Evolutionary conservation across 2,329 filamentous ascomycete genomes (phyloP), one percentile per base, ranked within the genome.

Genomic region (Aspergillus pseudonomiae): DNA sequence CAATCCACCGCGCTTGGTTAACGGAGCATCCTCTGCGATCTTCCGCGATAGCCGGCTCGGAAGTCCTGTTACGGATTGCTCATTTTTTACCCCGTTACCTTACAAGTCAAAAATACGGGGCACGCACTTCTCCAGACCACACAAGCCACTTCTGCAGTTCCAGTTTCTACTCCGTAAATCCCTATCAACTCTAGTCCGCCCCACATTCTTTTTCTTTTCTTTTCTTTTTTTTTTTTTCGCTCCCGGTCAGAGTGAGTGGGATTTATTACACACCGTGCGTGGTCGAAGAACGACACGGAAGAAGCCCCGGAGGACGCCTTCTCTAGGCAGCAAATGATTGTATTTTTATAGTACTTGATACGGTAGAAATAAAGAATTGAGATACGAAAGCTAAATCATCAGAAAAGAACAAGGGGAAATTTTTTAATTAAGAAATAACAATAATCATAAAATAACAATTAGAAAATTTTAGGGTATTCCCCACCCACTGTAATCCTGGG

Each of bases 21-120:
- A 45, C 36, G 45, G 19, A 53, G 28, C 19, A 61, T 63, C 67
- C 64, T 64, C 63, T 57, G 63, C 10, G 60, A 64, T 66, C 68
- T 67, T 67, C 69, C 69, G 69, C 69, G 69, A 70, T 71, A 70
- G 68, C 69, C 69, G 69, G 68, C 32, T 61, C 57, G 59, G 55
- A 61, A 61, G 45, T 61, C 55, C 48, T 16, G 36, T 58, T 63
- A 57, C 45, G 55, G 41, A n/a, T 63, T 65, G 54, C 46, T 67
- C 62, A 62, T 60, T 53, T 46, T 45, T 36, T 59, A 67, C 59
- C 30, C 60, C 54, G 56, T 59, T 57, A 61, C 59, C 52, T 26
- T 45, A 39, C 34, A 28, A 26, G 36, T 54, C 57, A 46, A 43
- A 45, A 62, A 62, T 63, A 70, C 65, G 64, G 66, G 63, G 60